These are phyloP conservation scores for Calvatia gigantea DNA, from an alignment of 768 basidiomycete species.

Conservation along the genomic window DNA sequence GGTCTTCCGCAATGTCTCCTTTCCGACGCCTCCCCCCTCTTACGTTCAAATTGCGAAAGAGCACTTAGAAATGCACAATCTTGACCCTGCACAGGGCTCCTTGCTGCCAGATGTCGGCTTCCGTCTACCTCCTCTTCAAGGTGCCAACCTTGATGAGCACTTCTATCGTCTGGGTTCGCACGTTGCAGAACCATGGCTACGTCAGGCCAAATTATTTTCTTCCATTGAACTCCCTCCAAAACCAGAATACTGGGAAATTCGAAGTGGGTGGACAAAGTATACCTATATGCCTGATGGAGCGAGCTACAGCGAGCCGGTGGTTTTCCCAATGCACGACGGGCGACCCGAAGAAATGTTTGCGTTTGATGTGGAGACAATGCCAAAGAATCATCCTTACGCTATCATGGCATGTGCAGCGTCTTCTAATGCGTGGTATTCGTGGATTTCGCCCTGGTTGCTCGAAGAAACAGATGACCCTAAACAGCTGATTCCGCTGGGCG, in stretches of 20 bases:
- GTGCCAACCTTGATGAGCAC: conserved; percentile 79
- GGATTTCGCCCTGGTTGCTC: conserved; percentile 94
- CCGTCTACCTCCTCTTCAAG: conserved; percentile 81
- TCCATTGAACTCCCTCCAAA: conserved; percentile 53
- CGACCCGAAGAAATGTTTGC: conserved; percentile 70
- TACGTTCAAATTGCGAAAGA: conserved; percentile 74
- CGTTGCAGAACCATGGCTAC: conserved; percentile 74
- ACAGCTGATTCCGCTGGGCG: conserved; percentile 77
- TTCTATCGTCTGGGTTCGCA: conserved; percentile 75
- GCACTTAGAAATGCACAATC: conserved; percentile 78
- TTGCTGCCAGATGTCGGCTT: conserved; percentile 77
- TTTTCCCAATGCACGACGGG: conserved; percentile 60
- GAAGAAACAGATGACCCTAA: conserved; percentile 48
- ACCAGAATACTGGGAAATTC: conserved; percentile 44
- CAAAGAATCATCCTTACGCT: conserved; percentile 74
- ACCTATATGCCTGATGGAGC: conserved; percentile 67
- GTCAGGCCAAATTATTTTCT: conserved; percentile 60
- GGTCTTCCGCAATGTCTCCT: conserved; percentile 69
- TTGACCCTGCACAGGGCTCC: conserved; percentile 78
- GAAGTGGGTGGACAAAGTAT: conserved; percentile 92
- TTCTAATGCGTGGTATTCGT: conserved; percentile 86
- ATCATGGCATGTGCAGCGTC: conserved; percentile 89
- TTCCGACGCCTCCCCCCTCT: conserved; percentile 54
- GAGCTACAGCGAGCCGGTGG: conserved; percentile 69
- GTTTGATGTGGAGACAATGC: conserved; percentile 95